These are phyloP conservation scores for Aspergillus oerlinghausenensis DNA, from an alignment of 2,329 filamentous ascomycete genomes.

Conservation along the genomic window DNA sequence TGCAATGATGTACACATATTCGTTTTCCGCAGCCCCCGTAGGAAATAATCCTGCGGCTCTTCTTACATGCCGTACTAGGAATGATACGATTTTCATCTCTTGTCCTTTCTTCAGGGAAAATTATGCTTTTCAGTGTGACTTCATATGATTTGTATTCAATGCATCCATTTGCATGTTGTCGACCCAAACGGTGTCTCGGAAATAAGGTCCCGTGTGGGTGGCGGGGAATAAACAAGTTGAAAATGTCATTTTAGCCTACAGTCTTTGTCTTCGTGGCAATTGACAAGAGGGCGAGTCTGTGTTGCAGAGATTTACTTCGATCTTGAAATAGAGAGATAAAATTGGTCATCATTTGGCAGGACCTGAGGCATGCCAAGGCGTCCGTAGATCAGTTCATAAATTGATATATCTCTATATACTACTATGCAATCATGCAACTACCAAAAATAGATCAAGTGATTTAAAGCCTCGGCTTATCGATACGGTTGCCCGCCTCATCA, in stretches of 20 bases:
- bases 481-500: slow-evolving; percentile 49
- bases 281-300: not conserved
- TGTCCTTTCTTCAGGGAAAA: no score
- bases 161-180: not conserved
- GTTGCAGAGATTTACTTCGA: not conserved
- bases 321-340: no score
- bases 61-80: no score
- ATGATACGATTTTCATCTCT: no score
- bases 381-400: not conserved
- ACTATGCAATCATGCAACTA: not conserved
- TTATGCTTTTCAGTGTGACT: no score
- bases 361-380: no score
- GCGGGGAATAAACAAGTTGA: not conserved
- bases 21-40: no score
- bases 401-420: not conserved
- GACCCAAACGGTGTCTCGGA: not conserved
- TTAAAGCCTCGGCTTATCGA: slow-evolving; percentile 27
- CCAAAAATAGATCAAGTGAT: not conserved
- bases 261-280: not conserved
- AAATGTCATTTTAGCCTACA: not conserved
- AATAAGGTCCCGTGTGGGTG: slow-evolving; percentile 8
- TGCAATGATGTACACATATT: not conserved
- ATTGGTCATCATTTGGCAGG: not conserved
- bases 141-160: not conserved
- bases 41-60: not conserved